These are phyloP conservation scores for Ogataea allantospora DNA, from an alignment of 805 yeast genomes.

Conservation along the genomic window DNA sequence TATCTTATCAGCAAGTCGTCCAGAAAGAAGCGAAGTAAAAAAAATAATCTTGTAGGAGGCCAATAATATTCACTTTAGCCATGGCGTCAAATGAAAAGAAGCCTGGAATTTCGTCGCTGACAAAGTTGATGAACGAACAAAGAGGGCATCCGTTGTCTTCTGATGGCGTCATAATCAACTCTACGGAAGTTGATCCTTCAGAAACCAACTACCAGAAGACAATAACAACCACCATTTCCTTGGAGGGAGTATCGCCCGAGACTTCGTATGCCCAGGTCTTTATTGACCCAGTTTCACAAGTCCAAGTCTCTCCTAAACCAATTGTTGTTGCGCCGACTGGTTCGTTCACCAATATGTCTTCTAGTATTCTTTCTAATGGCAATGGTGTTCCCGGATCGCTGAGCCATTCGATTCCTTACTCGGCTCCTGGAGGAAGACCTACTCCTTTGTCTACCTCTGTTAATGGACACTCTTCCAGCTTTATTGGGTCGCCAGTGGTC, in stretches of 20 bases:
- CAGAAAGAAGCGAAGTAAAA: conserved; percentile 2
- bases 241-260: conserved; percentile 35
- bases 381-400: conserved; percentile 40
- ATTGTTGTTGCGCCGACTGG: conserved; percentile 14
- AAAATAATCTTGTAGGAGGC: conserved; percentile 2
- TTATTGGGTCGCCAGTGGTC: conserved; percentile 9
- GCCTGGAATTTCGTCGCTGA: conserved; percentile 32
- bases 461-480: conserved; percentile 4
- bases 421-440: conserved; percentile 63
- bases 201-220: conserved; percentile 26
- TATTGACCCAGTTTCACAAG: conserved; percentile 1
- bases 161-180: conserved; percentile 19
- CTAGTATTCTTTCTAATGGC: conserved; percentile 15
- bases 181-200: conserved; percentile 15
- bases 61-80: neutral
- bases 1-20: conserved; percentile 15
- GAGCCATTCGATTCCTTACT: conserved; percentile 64
- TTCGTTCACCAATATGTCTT: conserved; percentile 11
- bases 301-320: conserved; percentile 11
- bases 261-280: conserved; percentile 18
- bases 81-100: conserved; percentile 20
- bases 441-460: conserved; percentile 26
- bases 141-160: conserved; percentile 17
- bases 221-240: conserved; percentile 35
- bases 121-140: conserved; percentile 35